Evolutionary conservation across 192 early-diverging fungal species (phyloP).

Genomic region (Backusella mclennaniae): DNA sequence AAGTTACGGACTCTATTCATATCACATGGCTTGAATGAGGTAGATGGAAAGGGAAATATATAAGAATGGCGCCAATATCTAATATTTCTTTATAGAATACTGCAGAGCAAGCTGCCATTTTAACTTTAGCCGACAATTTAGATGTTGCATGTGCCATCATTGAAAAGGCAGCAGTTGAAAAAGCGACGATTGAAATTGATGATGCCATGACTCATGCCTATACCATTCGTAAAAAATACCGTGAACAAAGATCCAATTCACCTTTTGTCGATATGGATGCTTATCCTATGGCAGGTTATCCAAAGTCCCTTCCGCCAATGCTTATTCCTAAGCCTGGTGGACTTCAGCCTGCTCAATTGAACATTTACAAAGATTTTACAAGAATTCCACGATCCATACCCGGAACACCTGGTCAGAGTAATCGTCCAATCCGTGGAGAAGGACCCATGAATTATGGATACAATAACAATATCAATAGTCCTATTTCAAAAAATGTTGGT

Average conservation of each 20-base stretch:
- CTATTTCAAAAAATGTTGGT: neutral
- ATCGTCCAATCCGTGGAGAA: neutral
- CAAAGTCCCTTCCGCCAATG: constrained; percentile 79
- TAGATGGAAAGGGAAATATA: constrained; percentile 14
- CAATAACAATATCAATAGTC: neutral
- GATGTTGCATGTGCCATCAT: constrained; percentile 93
- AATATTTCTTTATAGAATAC: constrained; percentile 44
- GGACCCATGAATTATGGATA: neutral
- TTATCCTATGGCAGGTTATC: constrained; percentile 76
- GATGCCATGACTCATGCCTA: constrained; percentile 68
- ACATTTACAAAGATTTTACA: constrained; percentile 84
- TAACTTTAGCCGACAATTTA: constrained; percentile 89
- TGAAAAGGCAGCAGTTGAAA: constrained; percentile 95
- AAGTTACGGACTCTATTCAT: constrained; percentile 69
- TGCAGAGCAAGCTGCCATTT: constrained; percentile 79
- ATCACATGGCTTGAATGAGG: constrained; percentile 75
- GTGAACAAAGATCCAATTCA: constrained; percentile 74
- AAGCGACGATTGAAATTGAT: constrained; percentile 89
- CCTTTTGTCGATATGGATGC: constrained; percentile 87
- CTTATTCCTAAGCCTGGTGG: constrained; percentile 84
- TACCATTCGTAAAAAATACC: constrained; percentile 78
- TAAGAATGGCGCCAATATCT: neutral
- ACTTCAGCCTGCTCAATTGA: constrained; percentile 72
- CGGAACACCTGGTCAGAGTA: neutral
- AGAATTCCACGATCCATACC: constrained; percentile 36